phyloP scores from a whole-genome alignment of 208 protist genomes.

The Trypanosoma platydactyli region DNA sequence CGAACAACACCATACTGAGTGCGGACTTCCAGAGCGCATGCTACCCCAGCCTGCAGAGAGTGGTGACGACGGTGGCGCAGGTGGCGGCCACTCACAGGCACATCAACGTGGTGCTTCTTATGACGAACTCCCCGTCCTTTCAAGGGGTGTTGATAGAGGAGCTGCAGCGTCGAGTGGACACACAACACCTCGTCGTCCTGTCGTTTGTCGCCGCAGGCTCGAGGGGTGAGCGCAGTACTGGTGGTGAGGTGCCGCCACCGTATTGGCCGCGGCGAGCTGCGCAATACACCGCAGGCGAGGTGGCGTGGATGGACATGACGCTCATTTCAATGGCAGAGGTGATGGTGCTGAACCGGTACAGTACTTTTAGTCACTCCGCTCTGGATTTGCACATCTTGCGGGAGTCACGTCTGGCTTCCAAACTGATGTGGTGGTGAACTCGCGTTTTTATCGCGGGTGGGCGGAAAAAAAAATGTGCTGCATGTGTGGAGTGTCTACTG shows the following conservation, averaged over 20 bases:
- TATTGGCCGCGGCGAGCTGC: constrained; percentile 6
- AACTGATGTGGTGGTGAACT: constrained; percentile 21
- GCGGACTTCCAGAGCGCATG: constrained; percentile 12
- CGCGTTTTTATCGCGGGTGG: background rate
- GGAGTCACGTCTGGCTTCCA: constrained; percentile 12
- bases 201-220: constrained; percentile 1
- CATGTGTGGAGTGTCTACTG: too few relatives aligned
- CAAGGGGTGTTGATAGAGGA: background rate
- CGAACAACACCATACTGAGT: constrained; percentile 7
- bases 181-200: constrained; percentile 8
- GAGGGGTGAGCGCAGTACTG: background rate
- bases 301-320: constrained; percentile 21
- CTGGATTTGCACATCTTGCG: constrained; percentile 29
- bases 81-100: background rate
- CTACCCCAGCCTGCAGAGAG: constrained; percentile 12
- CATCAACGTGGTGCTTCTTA: constrained; percentile 7
- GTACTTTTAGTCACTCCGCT: constrained; percentile 33
- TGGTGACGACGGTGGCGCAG: background rate
- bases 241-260: constrained; percentile 13
- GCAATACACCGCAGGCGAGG: constrained; percentile 6
- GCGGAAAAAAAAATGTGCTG: too few relatives aligned
- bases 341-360: constrained; percentile 32
- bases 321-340: constrained; percentile 26
- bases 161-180: background rate
- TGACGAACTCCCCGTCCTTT: constrained; percentile 13